A percentile compares a stretch with the other conserved stretches of the same genome.
Evolutionary conservation across 108 stramenopile genomes (phyloP).

Genomic region (Aurantiochytrium sp.): DNA sequence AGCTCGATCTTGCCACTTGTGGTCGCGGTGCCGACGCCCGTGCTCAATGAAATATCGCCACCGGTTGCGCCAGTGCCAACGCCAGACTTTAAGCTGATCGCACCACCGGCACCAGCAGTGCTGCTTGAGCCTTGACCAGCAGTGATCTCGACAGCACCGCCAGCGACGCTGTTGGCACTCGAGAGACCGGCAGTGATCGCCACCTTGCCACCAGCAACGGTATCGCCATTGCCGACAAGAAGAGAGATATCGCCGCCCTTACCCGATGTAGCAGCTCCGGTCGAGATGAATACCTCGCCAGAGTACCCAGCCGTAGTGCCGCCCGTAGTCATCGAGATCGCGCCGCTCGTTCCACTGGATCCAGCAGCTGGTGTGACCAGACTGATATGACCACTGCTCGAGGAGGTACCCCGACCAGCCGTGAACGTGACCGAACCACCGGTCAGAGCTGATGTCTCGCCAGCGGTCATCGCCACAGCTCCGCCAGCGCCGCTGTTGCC

Average conservation of each 20-base stretch:
- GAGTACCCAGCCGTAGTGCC: neutral
- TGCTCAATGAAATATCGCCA: too few species aligned
- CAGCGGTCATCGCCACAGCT: neutral
- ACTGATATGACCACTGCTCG: constrained; percentile 31
- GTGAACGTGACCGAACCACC: neutral
- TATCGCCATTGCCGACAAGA: constrained; percentile 26
- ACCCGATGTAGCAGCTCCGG: too few species aligned
- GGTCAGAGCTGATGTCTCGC: neutral
- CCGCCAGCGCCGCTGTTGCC: neutral
- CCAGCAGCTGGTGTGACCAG: neutral
- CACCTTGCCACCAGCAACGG: neutral
- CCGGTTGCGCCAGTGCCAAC: too few species aligned
- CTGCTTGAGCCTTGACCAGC: too few species aligned
- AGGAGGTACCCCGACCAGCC: constrained; percentile 18
- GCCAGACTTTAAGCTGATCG: too few species aligned
- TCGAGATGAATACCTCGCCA: too few species aligned
- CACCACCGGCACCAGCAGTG: too few species aligned
- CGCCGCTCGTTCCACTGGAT: constrained; percentile 28
- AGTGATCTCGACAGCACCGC: constrained; percentile 18
- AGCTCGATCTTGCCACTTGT: too few species aligned
- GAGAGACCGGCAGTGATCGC: constrained; percentile 45
- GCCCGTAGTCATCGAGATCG: constrained; percentile 27
- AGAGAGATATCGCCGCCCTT: constrained; percentile 10
- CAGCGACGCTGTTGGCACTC: neutral
- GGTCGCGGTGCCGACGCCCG: too few species aligned